Base-by-base conservation (phyloP, 2,329 filamentous ascomycete genomes). In the Plenodomus lindquistii region DNA sequence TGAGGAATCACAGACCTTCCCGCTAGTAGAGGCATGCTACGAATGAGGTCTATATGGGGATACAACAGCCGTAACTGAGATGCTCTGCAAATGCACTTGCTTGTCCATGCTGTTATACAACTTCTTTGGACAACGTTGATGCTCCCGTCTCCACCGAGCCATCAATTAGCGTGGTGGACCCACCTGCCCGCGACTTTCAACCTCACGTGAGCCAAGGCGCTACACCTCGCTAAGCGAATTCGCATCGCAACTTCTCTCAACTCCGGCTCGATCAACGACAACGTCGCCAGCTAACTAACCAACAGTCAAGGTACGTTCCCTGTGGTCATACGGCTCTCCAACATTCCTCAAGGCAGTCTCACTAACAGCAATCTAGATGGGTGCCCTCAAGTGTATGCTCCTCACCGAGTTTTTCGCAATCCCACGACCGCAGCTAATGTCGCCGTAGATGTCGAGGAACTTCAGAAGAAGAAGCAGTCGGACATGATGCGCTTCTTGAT, bases 391-490 rank as follows among this genome's bases (percentile, higher is more conserved):
- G 85, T 99, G 64, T 67, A 60, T 53, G 62, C 50, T 16, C 40
- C 50, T 16, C 40, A 37, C 29, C 55, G 37, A 40, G 16, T 9
- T 16, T 42, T 39, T 45, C 46, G 40, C 37, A 31, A 31, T 22
- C 27, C n/a, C 40, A 39, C 40, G 44, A 36, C 18, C 45, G 40
- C 96, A 48, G 50, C 60, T 67, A 55, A 67, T 55, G 10, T 15
- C 41, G 42, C 39, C 27, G 41, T 43, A 67, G 64, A 75, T 85
- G 91, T 99, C 83, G 95, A 99, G 87, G 94, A 99, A 87, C 89
- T 99, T 84, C 91, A 97, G 81, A 97, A 99, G 91, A 97, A 96
- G 91, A 99, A 99, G 91, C 94, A 99, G 88, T 96, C 91, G 80
- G 94, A 99, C 86, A 89, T 99, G 77, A 90, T 97, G 84, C 92